Percentiles rank a stretch among this genome's conserved stretches.
These are phyloP conservation scores for Linnemannia schmuckeri DNA, from an alignment of 192 early-diverging fungal species.

Conservation along the genomic window DNA sequence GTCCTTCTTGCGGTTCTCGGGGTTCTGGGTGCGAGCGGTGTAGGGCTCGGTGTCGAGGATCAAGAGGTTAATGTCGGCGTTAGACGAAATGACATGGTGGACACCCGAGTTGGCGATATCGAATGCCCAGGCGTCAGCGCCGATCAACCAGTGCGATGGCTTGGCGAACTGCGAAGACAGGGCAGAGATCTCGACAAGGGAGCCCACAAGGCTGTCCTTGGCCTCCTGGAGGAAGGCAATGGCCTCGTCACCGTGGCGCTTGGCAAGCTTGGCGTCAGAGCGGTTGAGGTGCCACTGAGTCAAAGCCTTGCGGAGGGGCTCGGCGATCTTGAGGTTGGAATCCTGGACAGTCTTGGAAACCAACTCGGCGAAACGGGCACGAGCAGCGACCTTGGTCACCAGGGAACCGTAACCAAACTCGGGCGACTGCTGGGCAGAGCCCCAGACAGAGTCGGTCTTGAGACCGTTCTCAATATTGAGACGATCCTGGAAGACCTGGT, in stretches of 20 bases:
- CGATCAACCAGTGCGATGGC: slow-evolving; percentile 90
- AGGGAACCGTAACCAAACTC: slow-evolving; percentile 92
- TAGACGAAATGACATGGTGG: slow-evolving; percentile 89
- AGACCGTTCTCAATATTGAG: slow-evolving; percentile 86
- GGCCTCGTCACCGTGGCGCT: slow-evolving; percentile 62
- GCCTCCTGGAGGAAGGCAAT: slow-evolving; percentile 50
- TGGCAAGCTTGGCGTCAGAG: slow-evolving; percentile 68
- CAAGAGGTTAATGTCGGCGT: slow-evolving; percentile 90
- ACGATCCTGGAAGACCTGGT: slow-evolving; percentile 82
- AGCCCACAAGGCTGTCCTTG: slow-evolving; percentile 33
- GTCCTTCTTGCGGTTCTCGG: slow-evolving; percentile 89
- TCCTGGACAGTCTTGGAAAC: slow-evolving; percentile 72
- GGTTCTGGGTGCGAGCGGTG: slow-evolving; percentile 64
- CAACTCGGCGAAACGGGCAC: slow-evolving; percentile 71
- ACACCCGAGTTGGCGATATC: slow-evolving; percentile 91
- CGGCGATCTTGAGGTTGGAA: slow-evolving; percentile 60
- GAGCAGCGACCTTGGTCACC: slow-evolving; percentile 75
- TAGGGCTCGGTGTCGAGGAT: slow-evolving; percentile 92
- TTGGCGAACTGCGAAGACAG: slow-evolving; percentile 63
- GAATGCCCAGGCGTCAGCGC: slow-evolving; percentile 88
- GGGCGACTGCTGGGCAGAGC: slow-evolving; percentile 72
- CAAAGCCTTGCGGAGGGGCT: slow-evolving; percentile 70
- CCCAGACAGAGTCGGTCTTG: slow-evolving; percentile 79
- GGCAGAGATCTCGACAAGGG: slow-evolving; percentile 54
- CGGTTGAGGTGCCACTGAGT: slow-evolving; percentile 75